Evolutionary conservation across 805 yeast genomes (phyloP).

Genomic region (Wickerhamia fluorescens): DNA sequence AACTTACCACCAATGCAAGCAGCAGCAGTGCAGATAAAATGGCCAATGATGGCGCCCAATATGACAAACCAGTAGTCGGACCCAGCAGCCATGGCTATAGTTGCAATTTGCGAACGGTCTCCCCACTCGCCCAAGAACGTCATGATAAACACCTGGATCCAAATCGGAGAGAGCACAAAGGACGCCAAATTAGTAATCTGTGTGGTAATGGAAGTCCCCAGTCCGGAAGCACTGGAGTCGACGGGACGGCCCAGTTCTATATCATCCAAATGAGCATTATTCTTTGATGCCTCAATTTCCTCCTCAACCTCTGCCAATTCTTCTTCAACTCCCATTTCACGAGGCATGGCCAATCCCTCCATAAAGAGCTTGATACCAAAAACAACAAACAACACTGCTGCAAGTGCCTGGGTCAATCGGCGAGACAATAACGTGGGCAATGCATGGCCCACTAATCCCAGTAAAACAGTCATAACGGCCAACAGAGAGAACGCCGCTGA

Average conservation of each 20-base stretch:
- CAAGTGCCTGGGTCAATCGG: constrained; percentile 71
- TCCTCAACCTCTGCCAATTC: constrained; percentile 97
- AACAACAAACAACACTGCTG: constrained; percentile 72
- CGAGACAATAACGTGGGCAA: constrained; percentile 79
- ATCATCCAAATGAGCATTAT: constrained; percentile 43
- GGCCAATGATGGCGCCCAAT: constrained; percentile 85
- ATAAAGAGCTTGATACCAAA: constrained; percentile 70
- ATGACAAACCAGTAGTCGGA: constrained; percentile 86
- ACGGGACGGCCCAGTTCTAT: constrained; percentile 70
- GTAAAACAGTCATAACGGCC: constrained; percentile 83
- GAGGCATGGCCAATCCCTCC: constrained; percentile 81
- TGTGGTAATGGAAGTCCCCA: constrained; percentile 4
- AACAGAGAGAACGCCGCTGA: constrained; percentile 80
- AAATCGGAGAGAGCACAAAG: constrained; percentile 72
- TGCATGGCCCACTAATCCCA: constrained; percentile 88
- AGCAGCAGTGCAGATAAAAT: constrained; percentile 74
- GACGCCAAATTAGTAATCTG: constrained; percentile 51
- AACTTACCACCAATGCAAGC: constrained; percentile 94
- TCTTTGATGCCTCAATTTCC: constrained; percentile 64
- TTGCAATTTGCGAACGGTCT: constrained; percentile 95
- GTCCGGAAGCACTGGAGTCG: constrained; percentile 10
- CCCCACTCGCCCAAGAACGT: constrained; percentile 99
- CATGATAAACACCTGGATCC: constrained; percentile 94
- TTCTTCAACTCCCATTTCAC: constrained; percentile 82
- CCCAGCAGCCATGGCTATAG: constrained; percentile 98